Evolutionary conservation across 352 stramenopile species (phyloP).

Genomic region (Bremia lactucae): DNA sequence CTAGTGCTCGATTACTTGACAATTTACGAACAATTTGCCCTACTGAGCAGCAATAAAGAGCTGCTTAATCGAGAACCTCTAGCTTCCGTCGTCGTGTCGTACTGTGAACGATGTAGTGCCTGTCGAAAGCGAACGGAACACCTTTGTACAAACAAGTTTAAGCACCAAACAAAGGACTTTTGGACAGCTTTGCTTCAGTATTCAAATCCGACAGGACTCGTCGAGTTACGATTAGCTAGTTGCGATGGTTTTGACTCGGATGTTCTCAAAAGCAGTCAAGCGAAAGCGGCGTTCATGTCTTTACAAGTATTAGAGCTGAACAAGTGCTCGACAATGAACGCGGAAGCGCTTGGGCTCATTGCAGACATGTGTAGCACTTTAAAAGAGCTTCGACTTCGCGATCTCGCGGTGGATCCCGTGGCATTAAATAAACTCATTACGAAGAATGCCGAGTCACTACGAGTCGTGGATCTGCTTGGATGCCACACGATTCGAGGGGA

Average conservation of each 20-base stretch:
- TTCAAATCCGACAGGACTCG: conserved; percentile 25
- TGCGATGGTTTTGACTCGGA: conserved; percentile 34
- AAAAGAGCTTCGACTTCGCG: conserved; percentile 47
- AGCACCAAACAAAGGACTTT: conserved; percentile 27
- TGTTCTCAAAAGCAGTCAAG: conserved; percentile 22
- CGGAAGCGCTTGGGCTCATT: conserved; percentile 31
- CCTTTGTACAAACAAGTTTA: conserved; percentile 35
- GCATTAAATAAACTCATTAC: conserved; percentile 39
- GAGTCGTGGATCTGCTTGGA: conserved; percentile 58
- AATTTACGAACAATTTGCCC: conserved; percentile 43
- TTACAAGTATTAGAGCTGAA: conserved; percentile 56
- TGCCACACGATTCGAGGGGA: conserved; percentile 59
- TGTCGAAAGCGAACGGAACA: conserved; percentile 43
- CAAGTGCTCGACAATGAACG: conserved; percentile 32
- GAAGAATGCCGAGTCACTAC: conserved; percentile 37
- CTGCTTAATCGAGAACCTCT: conserved; percentile 36
- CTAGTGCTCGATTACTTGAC: conserved; percentile 46
- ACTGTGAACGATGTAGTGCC: conserved; percentile 40
- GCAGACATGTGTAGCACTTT: conserved; percentile 37
- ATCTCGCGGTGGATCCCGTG: conserved; percentile 54
- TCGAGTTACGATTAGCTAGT: conserved; percentile 41
- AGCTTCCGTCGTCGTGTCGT: conserved; percentile 34
- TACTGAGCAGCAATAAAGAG: conserved; percentile 32
- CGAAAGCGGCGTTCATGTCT: conserved; percentile 18
- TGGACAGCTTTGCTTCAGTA: conserved; percentile 45